phyloP scores from a whole-genome alignment of 176 grass and related monocot species.

The Rhynchospora breviuscula region DNA sequence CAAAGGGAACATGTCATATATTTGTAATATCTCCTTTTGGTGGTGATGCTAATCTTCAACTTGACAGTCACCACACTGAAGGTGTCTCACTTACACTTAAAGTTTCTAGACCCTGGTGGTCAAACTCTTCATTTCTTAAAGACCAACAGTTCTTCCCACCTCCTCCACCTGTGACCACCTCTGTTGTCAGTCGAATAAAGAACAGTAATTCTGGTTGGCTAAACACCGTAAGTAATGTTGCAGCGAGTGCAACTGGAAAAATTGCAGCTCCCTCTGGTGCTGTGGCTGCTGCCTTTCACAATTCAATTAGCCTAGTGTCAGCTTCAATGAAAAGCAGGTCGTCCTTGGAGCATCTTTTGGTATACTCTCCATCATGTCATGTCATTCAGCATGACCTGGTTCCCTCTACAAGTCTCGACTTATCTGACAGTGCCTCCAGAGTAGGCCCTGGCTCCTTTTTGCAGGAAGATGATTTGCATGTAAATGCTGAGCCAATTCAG shows the following conservation, averaged over 20 bases:
- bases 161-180: constrained; percentile 66
- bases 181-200: constrained; percentile 95
- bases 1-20: constrained; percentile 78
- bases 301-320: constrained; percentile 59
- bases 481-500: constrained; percentile 90
- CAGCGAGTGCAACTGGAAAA: constrained; percentile 88
- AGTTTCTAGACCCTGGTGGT: constrained; percentile 90
- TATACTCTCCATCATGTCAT: constrained; percentile 94
- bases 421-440: constrained; percentile 57
- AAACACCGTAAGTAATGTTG: constrained; percentile 95
- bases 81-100: constrained; percentile 67
- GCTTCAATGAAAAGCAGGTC: constrained; percentile 59
- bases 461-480: constrained; percentile 89
- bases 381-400: constrained; percentile 98
- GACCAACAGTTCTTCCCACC: constrained; percentile 80
- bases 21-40: constrained; percentile 90
- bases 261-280: constrained; percentile 71
- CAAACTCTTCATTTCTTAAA: constrained; percentile 66
- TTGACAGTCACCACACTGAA: constrained; percentile 60
- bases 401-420: constrained; percentile 56
- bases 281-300: constrained; percentile 73
- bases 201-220: constrained; percentile 86
- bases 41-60: constrained; percentile 77
- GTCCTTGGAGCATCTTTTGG: constrained; percentile 92
- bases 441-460: constrained; percentile 41